These are phyloP conservation scores for Starmerella roubikii DNA, from an alignment of 805 yeast genomes.

Conservation along the genomic window DNA sequence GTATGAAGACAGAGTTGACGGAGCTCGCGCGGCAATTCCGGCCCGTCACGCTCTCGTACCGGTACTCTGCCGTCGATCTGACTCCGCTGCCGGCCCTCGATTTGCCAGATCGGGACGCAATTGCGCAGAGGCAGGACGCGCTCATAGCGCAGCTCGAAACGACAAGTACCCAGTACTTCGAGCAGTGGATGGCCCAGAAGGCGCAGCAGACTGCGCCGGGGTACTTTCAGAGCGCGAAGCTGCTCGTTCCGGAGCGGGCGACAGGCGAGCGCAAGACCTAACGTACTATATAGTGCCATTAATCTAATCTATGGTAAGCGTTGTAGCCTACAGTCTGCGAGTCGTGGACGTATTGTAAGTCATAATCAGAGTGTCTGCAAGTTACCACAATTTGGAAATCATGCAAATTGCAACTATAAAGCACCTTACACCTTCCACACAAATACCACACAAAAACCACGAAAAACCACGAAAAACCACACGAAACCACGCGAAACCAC, in stretches of 20 bases:
- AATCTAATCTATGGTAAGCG: no score
- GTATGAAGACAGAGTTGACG: conserved; percentile 3
- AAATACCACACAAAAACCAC: no score
- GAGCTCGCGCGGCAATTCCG: conserved; percentile 1
- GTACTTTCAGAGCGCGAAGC: conserved; percentile 17
- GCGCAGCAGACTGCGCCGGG: conserved; percentile 27
- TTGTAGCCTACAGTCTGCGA: no score
- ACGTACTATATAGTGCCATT: no score
- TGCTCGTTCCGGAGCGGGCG: not conserved
- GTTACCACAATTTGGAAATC: no score
- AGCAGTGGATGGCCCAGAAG: conserved; percentile 26
- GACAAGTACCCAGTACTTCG: conserved; percentile 21
- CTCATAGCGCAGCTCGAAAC: conserved; percentile 12
- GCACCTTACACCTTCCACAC: no score
- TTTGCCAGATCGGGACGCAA: not conserved
- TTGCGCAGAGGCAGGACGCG: not conserved
- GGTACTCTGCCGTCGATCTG: not conserved
- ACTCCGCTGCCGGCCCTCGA: conserved; percentile 9
- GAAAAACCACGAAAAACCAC: no score
- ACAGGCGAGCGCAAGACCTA: no score
- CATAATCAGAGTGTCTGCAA: no score
- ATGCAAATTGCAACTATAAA: no score
- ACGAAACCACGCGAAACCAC: no score
- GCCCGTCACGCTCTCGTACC: conserved; percentile 15
- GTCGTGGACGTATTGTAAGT: no score